Conservation (phyloP, 116 monocot species). For the Cymodocea nodosa region DNA sequence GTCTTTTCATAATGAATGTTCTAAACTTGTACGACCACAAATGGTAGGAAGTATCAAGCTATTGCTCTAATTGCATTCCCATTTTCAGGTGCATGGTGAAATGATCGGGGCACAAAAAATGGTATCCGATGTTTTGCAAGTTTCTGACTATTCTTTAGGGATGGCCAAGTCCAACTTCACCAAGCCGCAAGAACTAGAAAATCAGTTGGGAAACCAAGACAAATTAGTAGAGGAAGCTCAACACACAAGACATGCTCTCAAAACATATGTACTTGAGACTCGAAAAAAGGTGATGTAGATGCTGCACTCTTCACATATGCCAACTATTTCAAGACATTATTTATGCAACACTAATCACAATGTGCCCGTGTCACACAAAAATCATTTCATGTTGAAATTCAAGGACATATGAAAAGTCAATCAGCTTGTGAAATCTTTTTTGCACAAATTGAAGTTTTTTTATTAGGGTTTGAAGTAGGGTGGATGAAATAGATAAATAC, state of each 20-base stretch:
- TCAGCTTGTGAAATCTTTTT: too few species aligned
- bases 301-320: background rate
- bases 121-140: background rate
- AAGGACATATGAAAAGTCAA: too few species aligned
- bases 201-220: background rate
- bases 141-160: background rate
- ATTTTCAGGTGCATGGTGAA: too few species aligned
- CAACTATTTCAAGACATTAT: too few species aligned
- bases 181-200: background rate
- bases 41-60: background rate
- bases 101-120: too few species aligned
- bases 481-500: too few species aligned
- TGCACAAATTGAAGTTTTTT: too few species aligned
- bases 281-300: background rate
- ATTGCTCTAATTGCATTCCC: background rate
- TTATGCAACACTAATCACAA: too few species aligned
- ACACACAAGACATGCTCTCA: background rate
- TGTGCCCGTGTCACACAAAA: too few species aligned
- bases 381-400: too few species aligned
- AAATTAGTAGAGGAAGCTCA: background rate
- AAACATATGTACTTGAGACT: background rate
- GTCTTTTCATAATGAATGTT: background rate
- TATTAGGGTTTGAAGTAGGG: too few species aligned
- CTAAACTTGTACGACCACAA: background rate
- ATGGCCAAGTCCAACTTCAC: background rate